Base-by-base conservation (phyloP, 345 rosid genomes). In the Lepidium africanum region DNA sequence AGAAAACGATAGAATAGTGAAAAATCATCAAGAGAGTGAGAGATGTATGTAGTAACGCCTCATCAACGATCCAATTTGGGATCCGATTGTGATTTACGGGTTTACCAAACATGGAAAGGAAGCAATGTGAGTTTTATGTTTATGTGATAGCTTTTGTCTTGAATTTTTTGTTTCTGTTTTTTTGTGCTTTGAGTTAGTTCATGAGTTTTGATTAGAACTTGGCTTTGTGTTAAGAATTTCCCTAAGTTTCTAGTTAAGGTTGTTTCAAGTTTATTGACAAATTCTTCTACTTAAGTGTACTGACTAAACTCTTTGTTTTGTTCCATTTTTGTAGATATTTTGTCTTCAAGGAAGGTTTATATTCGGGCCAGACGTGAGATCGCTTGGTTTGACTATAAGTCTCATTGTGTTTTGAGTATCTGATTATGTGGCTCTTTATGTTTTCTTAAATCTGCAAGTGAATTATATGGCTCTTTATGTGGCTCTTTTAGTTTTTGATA, bases 41-140 rank as follows among this genome's bases (percentile, higher is more conserved):
- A 82, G 78, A 92, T 90, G 98, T 87, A 90, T 54, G 92, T 83
- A 71, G 90, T 85, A 57, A 95, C 89, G 74, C 97, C 92, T 66
- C 91, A 94, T 68, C 87, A 88, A 84, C 59, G 83, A 76, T 78
- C 90, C 77, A 90, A 85, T 80, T 75, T 67, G 25, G 86, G 88
- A 77, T 78, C 89, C 74, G 66, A 57, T 51, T 67, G 39, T 62
- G 88, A 80, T 84, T 83, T 67, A 47, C 81, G 79, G 71, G 89
- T 88, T 76, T 91, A 89, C 76, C 91, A 87, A 67, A 73, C 79
- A 71, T 94, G 99, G 99, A 91, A 89, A 81, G 99, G 91, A 67
- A 91, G 88, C 74, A 91, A 94, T 80, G 97, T 89, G 71, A 87
- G 91, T 55, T 69, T n/a, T n/a, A n/a, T n/a, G n/a, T n/a, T 41